Percentiles rank a stretch among this genome's conserved stretches.
Conservation (phyloP, 768 basidiomycete genomes). For the Pulveroboletus frians region DNA sequence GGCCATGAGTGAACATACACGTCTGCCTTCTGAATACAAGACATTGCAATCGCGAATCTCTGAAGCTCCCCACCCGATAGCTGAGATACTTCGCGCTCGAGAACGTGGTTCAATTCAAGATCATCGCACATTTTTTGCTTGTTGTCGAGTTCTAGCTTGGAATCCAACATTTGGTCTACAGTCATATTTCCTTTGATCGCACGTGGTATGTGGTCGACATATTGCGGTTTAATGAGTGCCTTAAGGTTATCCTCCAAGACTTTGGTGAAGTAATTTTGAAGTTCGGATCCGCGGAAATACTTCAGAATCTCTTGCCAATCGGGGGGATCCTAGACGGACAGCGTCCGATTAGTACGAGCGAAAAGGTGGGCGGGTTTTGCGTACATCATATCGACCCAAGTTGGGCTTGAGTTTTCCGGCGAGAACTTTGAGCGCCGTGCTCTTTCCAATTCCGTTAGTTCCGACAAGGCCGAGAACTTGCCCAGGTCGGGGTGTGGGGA, state of each 20-base stretch:
- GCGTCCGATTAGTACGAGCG: not conserved
- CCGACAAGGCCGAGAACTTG: slow-evolving; percentile 99
- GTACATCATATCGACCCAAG: slow-evolving; percentile 90
- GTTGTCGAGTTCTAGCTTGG: slow-evolving; percentile 85
- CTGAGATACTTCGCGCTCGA: slow-evolving; percentile 79
- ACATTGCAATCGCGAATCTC: slow-evolving; percentile 96
- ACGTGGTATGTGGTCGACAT: slow-evolving; percentile 97
- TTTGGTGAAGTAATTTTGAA: slow-evolving; percentile 99
- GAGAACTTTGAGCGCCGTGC: slow-evolving; percentile 93
- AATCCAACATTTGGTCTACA: slow-evolving; percentile 87
- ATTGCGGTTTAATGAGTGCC: slow-evolving; percentile 98
- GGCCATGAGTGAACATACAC: slow-evolving; percentile 54
- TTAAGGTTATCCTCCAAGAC: slow-evolving; percentile 98
- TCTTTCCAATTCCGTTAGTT: slow-evolving; percentile 99
- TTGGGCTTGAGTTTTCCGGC: slow-evolving; percentile 98
- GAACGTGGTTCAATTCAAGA: slow-evolving; percentile 81
- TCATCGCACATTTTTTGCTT: slow-evolving; percentile 80
- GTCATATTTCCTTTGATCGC: slow-evolving; percentile 89
- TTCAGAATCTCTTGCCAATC: slow-evolving; percentile 99
- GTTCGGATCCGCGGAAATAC: slow-evolving; percentile 96
- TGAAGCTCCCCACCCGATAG: slow-evolving; percentile 97
- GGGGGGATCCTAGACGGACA: slow-evolving; percentile 71
- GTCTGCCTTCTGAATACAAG: slow-evolving; percentile 91
- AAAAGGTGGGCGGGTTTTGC: slow-evolving; percentile 23
- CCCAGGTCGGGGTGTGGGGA: slow-evolving; percentile 94